phyloP scores from a whole-genome alignment of 306 rosid species.

The Delonix regia region DNA sequence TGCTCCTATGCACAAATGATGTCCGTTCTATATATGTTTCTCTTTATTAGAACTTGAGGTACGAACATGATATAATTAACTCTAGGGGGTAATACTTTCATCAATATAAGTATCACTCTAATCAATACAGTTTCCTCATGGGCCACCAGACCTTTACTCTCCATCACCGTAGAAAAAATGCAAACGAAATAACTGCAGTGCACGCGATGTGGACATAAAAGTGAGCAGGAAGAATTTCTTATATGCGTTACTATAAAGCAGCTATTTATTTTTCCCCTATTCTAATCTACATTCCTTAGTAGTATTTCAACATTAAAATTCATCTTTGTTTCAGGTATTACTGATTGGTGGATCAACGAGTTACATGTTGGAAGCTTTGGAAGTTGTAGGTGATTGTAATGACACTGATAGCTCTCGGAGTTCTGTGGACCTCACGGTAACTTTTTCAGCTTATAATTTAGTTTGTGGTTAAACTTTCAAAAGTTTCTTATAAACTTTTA shows the following conservation, averaged over 20 bases:
- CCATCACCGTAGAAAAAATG: too few species aligned
- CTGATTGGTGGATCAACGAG: constrained; percentile 79
- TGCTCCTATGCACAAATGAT: too few species aligned
- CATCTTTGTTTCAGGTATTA: constrained; percentile 51
- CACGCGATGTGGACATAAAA: neutral
- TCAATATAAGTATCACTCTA: too few species aligned
- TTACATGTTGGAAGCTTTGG: constrained; percentile 65
- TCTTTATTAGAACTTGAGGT: too few species aligned
- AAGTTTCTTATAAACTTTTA: neutral
- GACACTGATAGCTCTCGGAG: constrained; percentile 42
- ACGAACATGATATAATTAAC: too few species aligned
- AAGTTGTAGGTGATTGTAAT: constrained; percentile 65
- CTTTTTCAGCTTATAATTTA: constrained; percentile 32
- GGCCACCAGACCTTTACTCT: too few species aligned
- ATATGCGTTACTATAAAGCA: neutral
- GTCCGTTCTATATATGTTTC: too few species aligned
- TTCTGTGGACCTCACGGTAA: constrained; percentile 34
- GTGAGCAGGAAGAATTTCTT: neutral
- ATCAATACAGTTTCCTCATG: too few species aligned
- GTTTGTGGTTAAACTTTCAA: neutral
- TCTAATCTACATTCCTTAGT: neutral
- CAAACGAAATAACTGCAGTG: too few species aligned
- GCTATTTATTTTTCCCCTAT: neutral
- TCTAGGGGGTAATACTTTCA: too few species aligned
- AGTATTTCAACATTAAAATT: neutral